Evolutionary conservation across 805 yeast species (phyloP).

Genomic region (Scheffersomyces amazonensis): DNA sequence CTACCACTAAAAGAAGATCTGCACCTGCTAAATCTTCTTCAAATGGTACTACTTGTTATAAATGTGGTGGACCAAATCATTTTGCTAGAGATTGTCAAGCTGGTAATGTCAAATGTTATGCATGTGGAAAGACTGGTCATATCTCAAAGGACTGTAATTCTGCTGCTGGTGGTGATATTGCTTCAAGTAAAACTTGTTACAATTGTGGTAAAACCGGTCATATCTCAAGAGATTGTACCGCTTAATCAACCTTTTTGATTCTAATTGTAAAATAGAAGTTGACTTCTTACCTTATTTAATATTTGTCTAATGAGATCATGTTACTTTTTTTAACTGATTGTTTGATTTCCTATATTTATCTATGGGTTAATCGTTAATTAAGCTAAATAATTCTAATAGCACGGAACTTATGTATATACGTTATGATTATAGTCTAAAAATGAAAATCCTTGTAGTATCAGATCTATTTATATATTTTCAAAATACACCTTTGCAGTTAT

Average conservation of each 20-base stretch:
- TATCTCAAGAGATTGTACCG: slow-evolving; percentile 73
- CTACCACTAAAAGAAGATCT: slow-evolving; percentile 19
- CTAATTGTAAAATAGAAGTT: too few species aligned
- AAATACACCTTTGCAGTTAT: too few species aligned
- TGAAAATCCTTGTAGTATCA: too few species aligned
- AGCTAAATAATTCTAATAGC: too few species aligned
- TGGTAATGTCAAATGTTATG: slow-evolving; percentile 75
- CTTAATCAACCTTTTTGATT: slow-evolving; percentile 2
- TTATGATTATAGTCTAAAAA: too few species aligned
- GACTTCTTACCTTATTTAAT: too few species aligned
- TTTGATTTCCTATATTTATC: too few species aligned
- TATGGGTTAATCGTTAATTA: too few species aligned
- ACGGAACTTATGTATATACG: too few species aligned
- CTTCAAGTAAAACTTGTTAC: slow-evolving; percentile 60
- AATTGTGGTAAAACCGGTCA: slow-evolving; percentile 80
- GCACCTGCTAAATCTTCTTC: slow-evolving; percentile 20
- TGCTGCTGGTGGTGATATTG: slow-evolving; percentile 47
- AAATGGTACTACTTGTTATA: slow-evolving; percentile 63
- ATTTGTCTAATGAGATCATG: too few species aligned
- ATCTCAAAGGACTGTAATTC: slow-evolving; percentile 78
- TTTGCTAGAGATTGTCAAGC: slow-evolving; percentile 88
- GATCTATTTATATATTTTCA: too few species aligned
- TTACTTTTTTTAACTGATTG: too few species aligned
- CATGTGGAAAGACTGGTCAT: slow-evolving; percentile 90
- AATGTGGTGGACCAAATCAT: slow-evolving; percentile 92